Evolutionary conservation across 2,329 filamentous ascomycete genomes (phyloP).

Genomic region (Cladosporium halotolerans): DNA sequence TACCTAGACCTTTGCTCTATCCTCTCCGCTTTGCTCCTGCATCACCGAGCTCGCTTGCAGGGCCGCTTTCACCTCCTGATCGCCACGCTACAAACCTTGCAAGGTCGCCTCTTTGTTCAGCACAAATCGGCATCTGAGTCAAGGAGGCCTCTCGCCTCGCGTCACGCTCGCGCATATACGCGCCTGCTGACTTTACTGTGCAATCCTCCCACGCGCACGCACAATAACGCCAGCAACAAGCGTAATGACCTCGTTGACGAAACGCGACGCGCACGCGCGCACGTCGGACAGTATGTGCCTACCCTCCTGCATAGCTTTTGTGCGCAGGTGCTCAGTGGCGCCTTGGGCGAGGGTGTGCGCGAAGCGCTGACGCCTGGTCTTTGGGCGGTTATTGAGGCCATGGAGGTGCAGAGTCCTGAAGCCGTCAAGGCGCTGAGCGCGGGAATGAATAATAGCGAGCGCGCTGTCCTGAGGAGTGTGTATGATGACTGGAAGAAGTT

Average conservation of each 20-base stretch:
- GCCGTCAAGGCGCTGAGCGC: slow-evolving; percentile 47
- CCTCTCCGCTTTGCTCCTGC: slow-evolving; percentile 47
- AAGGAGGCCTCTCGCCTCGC: slow-evolving; percentile 30
- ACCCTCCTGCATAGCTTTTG: slow-evolving; percentile 54
- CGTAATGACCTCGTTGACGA: slow-evolving; percentile 46
- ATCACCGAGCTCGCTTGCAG: slow-evolving; percentile 52
- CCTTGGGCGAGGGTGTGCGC: slow-evolving; percentile 47
- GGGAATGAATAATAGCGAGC: slow-evolving; percentile 45
- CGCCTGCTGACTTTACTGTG: slow-evolving; percentile 55
- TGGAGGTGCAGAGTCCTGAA: slow-evolving; percentile 38
- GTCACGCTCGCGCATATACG: slow-evolving; percentile 46
- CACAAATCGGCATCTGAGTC: slow-evolving; percentile 24
- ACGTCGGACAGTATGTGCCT: slow-evolving; percentile 52
- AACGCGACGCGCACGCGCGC: slow-evolving; percentile 52
- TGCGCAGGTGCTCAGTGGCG: slow-evolving; percentile 43
- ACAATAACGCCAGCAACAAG: slow-evolving; percentile 20
- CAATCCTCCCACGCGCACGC: slow-evolving; percentile 44
- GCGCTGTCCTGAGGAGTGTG: slow-evolving; percentile 47
- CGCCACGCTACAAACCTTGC: slow-evolving; percentile 48
- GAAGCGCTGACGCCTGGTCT: slow-evolving; percentile 47
- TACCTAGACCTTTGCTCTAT: slow-evolving; percentile 51
- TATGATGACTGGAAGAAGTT: slow-evolving; percentile 45
- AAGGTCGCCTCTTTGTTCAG: slow-evolving; percentile 50
- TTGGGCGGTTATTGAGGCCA: slow-evolving; percentile 48
- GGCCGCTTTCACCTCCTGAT: slow-evolving; percentile 56